Percentiles rank a stretch among this genome's conserved stretches.
Conservation (phyloP, 345 rosid species). For the Raphanus sativus region DNA sequence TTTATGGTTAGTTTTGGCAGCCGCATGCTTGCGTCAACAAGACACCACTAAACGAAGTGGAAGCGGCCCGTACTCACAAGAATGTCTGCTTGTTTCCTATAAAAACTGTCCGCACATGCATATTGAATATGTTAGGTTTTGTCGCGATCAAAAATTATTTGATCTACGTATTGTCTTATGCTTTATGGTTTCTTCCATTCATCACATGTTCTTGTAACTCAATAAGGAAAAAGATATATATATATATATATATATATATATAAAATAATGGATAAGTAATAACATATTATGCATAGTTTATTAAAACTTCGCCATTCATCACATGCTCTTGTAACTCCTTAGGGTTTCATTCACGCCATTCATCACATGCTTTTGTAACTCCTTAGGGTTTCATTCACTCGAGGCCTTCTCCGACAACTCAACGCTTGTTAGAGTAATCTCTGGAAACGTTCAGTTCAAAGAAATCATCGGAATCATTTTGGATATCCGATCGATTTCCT, state of each 20-base stretch:
- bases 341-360: too few relatives aligned
- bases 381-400: too few relatives aligned
- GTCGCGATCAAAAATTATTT: not conserved
- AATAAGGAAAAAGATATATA: not conserved
- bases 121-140: not conserved
- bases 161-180: not conserved
- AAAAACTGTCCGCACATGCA: slow-evolving; percentile 17
- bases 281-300: not conserved
- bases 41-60: slow-evolving; percentile 27
- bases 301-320: too few relatives aligned
- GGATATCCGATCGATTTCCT: too few relatives aligned
- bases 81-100: slow-evolving; percentile 5
- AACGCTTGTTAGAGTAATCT: too few relatives aligned
- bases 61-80: slow-evolving; percentile 14
- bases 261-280: not conserved
- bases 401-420: too few relatives aligned
- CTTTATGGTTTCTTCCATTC: not conserved
- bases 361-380: too few relatives aligned
- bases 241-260: too few relatives aligned
- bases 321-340: too few relatives aligned
- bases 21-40: slow-evolving; percentile 29
- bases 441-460: too few relatives aligned
- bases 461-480: too few relatives aligned
- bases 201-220: slow-evolving; percentile 2
- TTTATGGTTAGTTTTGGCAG: slow-evolving; percentile 14